Evolutionary conservation across 2,329 filamentous ascomycete species (phyloP).

Genomic region (Colletotrichum horii): DNA sequence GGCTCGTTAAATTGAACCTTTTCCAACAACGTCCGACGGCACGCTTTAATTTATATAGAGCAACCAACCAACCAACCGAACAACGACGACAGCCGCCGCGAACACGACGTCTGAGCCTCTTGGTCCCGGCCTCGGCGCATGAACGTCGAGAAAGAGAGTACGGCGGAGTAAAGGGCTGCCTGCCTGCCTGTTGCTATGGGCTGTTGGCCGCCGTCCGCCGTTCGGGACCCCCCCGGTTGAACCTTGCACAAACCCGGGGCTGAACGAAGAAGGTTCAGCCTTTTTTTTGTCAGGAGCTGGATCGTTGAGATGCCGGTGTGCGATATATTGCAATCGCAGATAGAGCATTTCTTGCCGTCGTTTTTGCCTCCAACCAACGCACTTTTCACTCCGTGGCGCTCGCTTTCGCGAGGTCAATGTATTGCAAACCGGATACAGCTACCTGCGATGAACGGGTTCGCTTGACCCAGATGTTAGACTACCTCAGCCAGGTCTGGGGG

Average conservation of each 20-base stretch:
- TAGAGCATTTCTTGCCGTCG: background rate
- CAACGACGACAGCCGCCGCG: background rate
- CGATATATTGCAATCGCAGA: background rate
- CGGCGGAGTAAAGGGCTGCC: background rate
- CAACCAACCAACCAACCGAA: too few relatives aligned
- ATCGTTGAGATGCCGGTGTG: slow-evolving; percentile 1
- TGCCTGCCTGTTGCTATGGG: background rate
- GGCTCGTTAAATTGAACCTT: background rate
- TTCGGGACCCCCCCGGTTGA: background rate
- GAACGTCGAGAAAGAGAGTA: slow-evolving; percentile 8
- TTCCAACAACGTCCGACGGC: background rate
- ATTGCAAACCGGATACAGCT: background rate
- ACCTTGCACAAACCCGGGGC: background rate
- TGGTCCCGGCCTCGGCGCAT: background rate
- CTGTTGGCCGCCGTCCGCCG: background rate
- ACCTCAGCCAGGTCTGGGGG: background rate
- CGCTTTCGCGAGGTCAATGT: background rate
- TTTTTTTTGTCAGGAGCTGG: background rate
- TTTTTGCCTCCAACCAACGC: background rate
- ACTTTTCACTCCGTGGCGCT: background rate
- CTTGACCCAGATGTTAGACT: background rate
- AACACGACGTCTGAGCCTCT: background rate
- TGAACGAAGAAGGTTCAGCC: background rate
- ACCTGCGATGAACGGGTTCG: background rate
- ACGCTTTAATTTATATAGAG: background rate